Conservation (phyloP, 2,329 filamentous ascomycete species). For the Fusarium sp. region DNA sequence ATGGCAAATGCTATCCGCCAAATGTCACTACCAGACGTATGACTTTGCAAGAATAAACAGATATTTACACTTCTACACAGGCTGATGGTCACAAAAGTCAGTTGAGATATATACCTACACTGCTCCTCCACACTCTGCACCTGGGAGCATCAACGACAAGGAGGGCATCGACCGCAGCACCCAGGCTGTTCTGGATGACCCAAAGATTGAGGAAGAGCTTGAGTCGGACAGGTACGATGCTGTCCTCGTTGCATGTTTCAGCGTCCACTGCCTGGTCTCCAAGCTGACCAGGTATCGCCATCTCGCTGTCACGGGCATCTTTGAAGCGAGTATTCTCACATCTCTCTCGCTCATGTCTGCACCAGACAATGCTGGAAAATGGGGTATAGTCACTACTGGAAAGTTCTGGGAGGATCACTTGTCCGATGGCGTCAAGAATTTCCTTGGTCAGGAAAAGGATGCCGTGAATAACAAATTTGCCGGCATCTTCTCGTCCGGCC, state of each 20-base stretch:
- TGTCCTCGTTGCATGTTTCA: conserved; percentile 92
- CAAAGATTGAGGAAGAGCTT: conserved; percentile 57
- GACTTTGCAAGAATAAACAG: conserved; percentile 1
- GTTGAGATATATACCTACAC: conserved; percentile 75
- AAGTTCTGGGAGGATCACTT: conserved; percentile 86
- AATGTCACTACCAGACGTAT: conserved; percentile 53
- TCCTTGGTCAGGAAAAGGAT: conserved; percentile 68
- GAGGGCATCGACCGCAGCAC: conserved; percentile 76
- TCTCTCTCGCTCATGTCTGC: conserved; percentile 66
- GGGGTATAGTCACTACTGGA: conserved; percentile 92
- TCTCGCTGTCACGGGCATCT: conserved; percentile 74
- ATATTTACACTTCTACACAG: conserved; percentile 13
- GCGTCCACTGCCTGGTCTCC: conserved; percentile 82
- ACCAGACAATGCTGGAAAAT: conserved; percentile 61
- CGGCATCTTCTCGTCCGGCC: conserved; percentile 85
- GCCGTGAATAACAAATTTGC: conserved; percentile 71
- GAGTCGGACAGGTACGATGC: conserved; percentile 72
- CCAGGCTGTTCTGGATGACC: conserved; percentile 70
- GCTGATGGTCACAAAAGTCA: conserved; percentile 54
- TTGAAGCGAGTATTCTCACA: conserved; percentile 83
- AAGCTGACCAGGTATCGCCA: conserved; percentile 62
- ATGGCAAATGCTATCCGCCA: conserved; percentile 67
- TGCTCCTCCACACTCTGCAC: conserved; percentile 68
- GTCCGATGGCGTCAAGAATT: conserved; percentile 72
- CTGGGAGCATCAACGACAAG: conserved; percentile 84